Evolutionary conservation across 768 basidiomycete genomes (phyloP).

Genomic region (Leccinum variicolor): DNA sequence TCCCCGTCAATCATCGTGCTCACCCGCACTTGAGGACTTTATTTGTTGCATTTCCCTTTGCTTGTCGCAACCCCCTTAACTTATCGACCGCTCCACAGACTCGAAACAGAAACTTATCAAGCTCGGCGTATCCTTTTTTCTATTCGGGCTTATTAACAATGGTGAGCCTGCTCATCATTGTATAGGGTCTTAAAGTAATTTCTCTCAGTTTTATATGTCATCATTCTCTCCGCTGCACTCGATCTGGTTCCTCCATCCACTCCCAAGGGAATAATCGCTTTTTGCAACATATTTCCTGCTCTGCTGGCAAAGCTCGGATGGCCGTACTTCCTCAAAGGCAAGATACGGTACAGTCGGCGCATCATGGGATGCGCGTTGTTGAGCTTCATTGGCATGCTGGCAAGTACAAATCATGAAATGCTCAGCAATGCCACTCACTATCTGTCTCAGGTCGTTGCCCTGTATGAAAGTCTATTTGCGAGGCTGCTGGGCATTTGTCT

Average conservation of each 20-base stretch:
- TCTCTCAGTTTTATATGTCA: constrained; percentile 80
- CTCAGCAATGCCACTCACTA: not conserved
- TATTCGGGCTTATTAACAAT: constrained; percentile 92
- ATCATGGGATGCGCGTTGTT: constrained; percentile 70
- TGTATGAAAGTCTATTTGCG: constrained; percentile 60
- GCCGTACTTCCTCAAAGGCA: constrained; percentile 87
- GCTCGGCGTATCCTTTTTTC: constrained; percentile 70
- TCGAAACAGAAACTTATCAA: constrained; percentile 30
- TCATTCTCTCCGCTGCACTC: constrained; percentile 93
- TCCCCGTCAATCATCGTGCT: constrained; percentile 5
- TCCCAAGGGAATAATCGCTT: constrained; percentile 91
- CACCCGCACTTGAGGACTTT: constrained; percentile 8
- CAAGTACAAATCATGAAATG: constrained; percentile 36
- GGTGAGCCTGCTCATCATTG: no score
- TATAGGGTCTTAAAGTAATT: not conserved
- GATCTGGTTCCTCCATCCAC: constrained; percentile 91
- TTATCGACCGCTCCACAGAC: constrained; percentile 17
- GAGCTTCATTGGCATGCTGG: constrained; percentile 85
- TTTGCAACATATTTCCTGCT: constrained; percentile 92
- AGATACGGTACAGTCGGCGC: constrained; percentile 76
- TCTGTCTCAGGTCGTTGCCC: constrained; percentile 63
- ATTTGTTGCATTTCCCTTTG: constrained; percentile 21
- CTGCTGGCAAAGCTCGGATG: constrained; percentile 86
- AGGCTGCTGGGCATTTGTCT: constrained; percentile 78
- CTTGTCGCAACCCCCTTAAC: constrained; percentile 3